Evolutionary conservation across 306 rosid genomes (phyloP).

Genomic region (Prunus mongolica): DNA sequence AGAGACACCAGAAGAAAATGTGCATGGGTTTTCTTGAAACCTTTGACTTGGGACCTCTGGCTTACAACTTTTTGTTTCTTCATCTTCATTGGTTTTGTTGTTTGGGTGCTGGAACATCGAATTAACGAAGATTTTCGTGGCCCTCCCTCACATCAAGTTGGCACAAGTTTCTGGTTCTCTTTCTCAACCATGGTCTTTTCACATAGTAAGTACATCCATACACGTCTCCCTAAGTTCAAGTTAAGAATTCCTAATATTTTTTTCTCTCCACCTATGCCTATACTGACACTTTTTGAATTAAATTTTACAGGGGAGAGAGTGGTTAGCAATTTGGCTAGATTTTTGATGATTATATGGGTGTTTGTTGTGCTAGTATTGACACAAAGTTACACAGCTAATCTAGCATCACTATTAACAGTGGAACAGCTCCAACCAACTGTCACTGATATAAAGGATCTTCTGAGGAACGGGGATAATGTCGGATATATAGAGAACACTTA

Average conservation of each 20-base stretch:
- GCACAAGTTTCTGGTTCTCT: slow-evolving; percentile 40
- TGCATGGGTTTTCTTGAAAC: slow-evolving; percentile 46
- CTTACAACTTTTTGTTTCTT: slow-evolving; percentile 24
- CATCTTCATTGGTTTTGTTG: slow-evolving; percentile 29
- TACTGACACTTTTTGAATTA: too few relatives aligned
- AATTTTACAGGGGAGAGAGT: slow-evolving; percentile 45
- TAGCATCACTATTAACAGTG: slow-evolving; percentile 56
- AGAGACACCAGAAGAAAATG: neutral
- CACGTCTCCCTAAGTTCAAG: neutral
- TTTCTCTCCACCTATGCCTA: too few relatives aligned
- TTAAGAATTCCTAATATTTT: too few relatives aligned
- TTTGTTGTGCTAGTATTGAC: slow-evolving; percentile 55
- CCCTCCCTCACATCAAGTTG: slow-evolving; percentile 22
- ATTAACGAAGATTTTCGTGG: slow-evolving; percentile 35
- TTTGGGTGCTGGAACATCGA: slow-evolving; percentile 46
- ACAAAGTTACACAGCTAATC: slow-evolving; percentile 65
- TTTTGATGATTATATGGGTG: slow-evolving; percentile 62
- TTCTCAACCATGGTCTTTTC: slow-evolving; percentile 43
- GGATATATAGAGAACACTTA: slow-evolving; percentile 50
- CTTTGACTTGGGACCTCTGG: slow-evolving; percentile 38
- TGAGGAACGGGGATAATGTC: slow-evolving; percentile 32
- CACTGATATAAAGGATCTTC: slow-evolving; percentile 31
- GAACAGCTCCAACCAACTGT: slow-evolving; percentile 41
- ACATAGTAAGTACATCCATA: slow-evolving; percentile 11
- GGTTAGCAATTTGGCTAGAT: slow-evolving; percentile 53